Conservation (phyloP, 495 filamentous ascomycete species). For the Cercophora scortea region DNA sequence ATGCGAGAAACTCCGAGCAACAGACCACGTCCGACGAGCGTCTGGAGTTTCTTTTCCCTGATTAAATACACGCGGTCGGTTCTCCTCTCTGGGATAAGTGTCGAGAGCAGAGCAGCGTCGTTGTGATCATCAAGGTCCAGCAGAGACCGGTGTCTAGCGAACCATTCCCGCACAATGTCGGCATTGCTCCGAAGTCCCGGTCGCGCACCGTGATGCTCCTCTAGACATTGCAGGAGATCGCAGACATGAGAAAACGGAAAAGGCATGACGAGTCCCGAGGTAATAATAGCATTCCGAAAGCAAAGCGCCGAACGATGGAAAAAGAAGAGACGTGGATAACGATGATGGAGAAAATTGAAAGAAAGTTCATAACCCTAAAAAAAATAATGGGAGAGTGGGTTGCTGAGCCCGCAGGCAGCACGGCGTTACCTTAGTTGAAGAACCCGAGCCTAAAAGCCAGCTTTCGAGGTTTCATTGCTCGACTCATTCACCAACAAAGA, state of each 20-base stretch:
- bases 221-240: slow-evolving; percentile 51
- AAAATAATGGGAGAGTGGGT: too few relatives aligned
- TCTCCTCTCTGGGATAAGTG: slow-evolving; percentile 65
- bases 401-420: too few relatives aligned
- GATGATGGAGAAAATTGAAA: too few relatives aligned
- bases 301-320: too few relatives aligned
- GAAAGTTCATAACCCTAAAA: too few relatives aligned
- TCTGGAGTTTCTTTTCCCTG: slow-evolving; percentile 50
- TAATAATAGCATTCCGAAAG: too few relatives aligned
- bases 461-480: too few relatives aligned
- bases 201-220: slow-evolving; percentile 12
- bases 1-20: slow-evolving; percentile 50
- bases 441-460: too few relatives aligned
- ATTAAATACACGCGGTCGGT: slow-evolving; percentile 69
- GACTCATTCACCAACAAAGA: too few relatives aligned
- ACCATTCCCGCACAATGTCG: slow-evolving; percentile 50
- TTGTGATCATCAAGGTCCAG: slow-evolving; percentile 47
- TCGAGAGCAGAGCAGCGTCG: slow-evolving; percentile 56
- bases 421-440: too few relatives aligned
- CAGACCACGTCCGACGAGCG: slow-evolving; percentile 56
- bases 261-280: slow-evolving; percentile 37
- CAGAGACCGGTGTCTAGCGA: slow-evolving; percentile 39
- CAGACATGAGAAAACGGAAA: slow-evolving; percentile 55
- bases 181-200: slow-evolving; percentile 3
- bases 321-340: too few relatives aligned